These are phyloP conservation scores for Dendrobium catenatum DNA, from an alignment of 106 monocot genomes.

Conservation along the genomic window DNA sequence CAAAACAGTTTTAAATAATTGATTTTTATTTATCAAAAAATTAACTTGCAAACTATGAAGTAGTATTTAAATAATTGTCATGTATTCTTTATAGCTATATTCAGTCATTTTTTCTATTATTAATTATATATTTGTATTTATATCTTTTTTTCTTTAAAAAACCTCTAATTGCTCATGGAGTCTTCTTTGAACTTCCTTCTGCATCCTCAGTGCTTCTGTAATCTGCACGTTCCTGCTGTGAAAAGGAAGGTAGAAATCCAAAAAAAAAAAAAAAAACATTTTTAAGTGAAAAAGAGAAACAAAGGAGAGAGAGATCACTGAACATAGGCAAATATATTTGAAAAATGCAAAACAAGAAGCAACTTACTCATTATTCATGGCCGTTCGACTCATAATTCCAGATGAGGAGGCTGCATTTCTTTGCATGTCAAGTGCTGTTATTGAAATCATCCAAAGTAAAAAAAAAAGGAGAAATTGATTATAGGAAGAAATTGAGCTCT, in stretches of 20 bases:
- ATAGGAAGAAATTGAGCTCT: not conserved
- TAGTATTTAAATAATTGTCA: too few relatives aligned
- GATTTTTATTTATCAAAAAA: too few relatives aligned
- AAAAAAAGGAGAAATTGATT: not conserved
- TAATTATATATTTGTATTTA: not conserved
- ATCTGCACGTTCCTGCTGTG: constrained; percentile 61
- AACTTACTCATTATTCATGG: constrained; percentile 61
- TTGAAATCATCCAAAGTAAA: not conserved
- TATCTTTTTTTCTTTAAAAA: not conserved
- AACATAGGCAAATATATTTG: not conserved
- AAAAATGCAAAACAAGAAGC: not conserved
- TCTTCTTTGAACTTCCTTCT: constrained; percentile 86
- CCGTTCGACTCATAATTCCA: constrained; percentile 48
- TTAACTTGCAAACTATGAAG: too few relatives aligned
- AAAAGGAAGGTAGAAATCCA: not conserved
- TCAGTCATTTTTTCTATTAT: not conserved
- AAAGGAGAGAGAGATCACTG: not conserved
- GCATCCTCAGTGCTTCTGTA: constrained; percentile 67
- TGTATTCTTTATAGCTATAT: too few relatives aligned
- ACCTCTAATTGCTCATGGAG: constrained; percentile 85
- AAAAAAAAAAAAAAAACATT: not conserved
- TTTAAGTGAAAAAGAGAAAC: not conserved
- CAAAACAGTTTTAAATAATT: too few relatives aligned
- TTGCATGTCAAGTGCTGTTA: constrained; percentile 44
- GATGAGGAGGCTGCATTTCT: constrained; percentile 64